These are phyloP conservation scores for Gyromitra esculenta DNA, from an alignment of 2,329 filamentous ascomycete species.

Conservation along the genomic window DNA sequence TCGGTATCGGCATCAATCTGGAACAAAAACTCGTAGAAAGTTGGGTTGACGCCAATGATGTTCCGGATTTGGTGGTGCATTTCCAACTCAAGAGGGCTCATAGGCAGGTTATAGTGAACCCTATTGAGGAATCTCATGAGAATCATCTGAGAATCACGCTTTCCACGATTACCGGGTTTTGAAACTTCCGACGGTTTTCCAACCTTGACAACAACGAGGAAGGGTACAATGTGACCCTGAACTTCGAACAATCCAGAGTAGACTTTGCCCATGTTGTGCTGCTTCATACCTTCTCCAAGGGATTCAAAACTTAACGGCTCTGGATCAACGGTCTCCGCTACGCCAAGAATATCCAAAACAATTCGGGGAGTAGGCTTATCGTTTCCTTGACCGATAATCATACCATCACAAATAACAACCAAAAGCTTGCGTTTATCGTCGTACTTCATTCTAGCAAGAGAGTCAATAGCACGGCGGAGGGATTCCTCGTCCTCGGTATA, in stretches of 20 bases:
- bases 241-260: constrained; percentile 98
- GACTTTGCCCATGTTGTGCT: constrained; percentile 99
- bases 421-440: constrained; percentile 98
- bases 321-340: constrained; percentile 91
- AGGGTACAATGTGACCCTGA: constrained; percentile 96
- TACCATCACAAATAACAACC: constrained; percentile 92
- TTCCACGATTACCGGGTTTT: constrained; percentile 91
- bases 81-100: constrained; percentile 96
- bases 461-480: constrained; percentile 94
- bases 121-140: constrained; percentile 99
- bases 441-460: constrained; percentile 91
- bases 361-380: constrained; percentile 95
- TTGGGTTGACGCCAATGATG: constrained; percentile 97
- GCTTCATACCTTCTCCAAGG: constrained; percentile 92
- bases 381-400: constrained; percentile 99
- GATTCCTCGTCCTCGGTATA: constrained; percentile 99
- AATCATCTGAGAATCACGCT: constrained; percentile 98
- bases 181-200: constrained; percentile 82
- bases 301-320: constrained; percentile 97
- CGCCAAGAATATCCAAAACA: constrained; percentile 94
- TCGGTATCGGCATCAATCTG: constrained; percentile 97
- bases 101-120: constrained; percentile 94
- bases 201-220: constrained; percentile 95
- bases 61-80: constrained; percentile 99
- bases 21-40: constrained; percentile 95